Evolutionary conservation across 306 rosid species (phyloP), one percentile per base, ranked within the genome.

Genomic region (Senna tora): DNA sequence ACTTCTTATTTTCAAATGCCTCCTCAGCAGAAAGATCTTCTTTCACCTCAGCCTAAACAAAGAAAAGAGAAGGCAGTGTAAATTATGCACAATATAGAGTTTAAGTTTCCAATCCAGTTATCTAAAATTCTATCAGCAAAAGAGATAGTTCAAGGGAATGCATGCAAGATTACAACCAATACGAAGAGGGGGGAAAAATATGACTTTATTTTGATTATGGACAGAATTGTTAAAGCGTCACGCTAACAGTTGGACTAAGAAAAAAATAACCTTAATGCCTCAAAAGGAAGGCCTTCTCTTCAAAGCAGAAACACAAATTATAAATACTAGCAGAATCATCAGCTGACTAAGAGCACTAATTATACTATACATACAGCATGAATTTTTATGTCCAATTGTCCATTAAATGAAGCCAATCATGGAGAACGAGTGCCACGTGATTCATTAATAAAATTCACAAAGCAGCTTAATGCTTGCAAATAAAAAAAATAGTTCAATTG

Each of bases 11-110:
- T 85, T 94, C 96, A 84, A 88, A 86, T 69, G 84, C 83, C 81
- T 94, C 85, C 83, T 91, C 97, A 69, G 89, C 89, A 39, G 94
- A 84, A 57, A 94, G 88, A 72, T 91, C 96, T 78, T 86, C 79
- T 81, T 86, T 80, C 66, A 94, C 92, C 88, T 89, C 96, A n/a
- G 88, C 99, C 99, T 94, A 81, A 54, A 45, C 46, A 79, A 66
- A 54, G 56, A 74, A 47, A 51, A 21, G 43, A 32, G 30, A 68
- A 9, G 43, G 52, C 19, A 65, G 17, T 2, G 66, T 15, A 33
- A 36, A 72, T 61, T 49, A 79, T 4, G 71, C 70, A 79, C 38
- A 67, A 46, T 25, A 42, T 69, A 28, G 66, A 65, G 50, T 55
- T 66, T 61, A 30, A 77, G 41, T 45, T 45, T 51, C 13, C 32